Base-by-base conservation (phyloP, 805 yeast species). In the Kazachstania psychrophila region DNA sequence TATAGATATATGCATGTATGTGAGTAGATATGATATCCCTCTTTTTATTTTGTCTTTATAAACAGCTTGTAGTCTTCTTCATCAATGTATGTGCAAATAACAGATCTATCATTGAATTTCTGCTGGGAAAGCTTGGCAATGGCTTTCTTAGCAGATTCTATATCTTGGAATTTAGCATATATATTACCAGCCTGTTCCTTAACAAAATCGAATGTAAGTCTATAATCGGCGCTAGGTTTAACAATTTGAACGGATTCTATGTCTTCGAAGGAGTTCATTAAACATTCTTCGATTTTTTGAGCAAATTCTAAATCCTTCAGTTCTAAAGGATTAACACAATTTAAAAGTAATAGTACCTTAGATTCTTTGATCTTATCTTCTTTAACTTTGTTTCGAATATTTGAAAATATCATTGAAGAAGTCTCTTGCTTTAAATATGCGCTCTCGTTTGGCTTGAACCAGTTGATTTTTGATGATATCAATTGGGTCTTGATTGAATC, bases 181-280 rank as follows among this genome's bases (percentile, higher is more conserved):
- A 86, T 68, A 43, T 74, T 79, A 0, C 96, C 95, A 33, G 78
- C 68, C 5, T 82, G 84, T 2, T 79, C 33, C 61, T 70, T 38
- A 60, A 72, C 38, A 33, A 48, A 47, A 52, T 68, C 62, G 45
- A 69, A 48, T 50, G 73, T 67, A 52, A 70, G 58, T 35, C 64
- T 66, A 49, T 61, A 66, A 28, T 61, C 64, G 2, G 52, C 48
- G 13, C 54, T 42, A 50, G 76, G 87, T 45, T 70, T 66, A 0
- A 92, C 87, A 13, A 86, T 72, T 38, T 67, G 68, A 1, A 84
- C 59, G 3, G 71, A 65, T 12, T 60, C 60, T 4, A 82, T 72
- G 2, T 54, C 59, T 61, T 39, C 63, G 59, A n/a, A 57, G 6
- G 47, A 40, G 5, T 41, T 33, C 13, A 36, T 38, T 16, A 88